Conservation (phyloP, 108 stramenopile genomes). For the Cyclotella kingstonii region DNA sequence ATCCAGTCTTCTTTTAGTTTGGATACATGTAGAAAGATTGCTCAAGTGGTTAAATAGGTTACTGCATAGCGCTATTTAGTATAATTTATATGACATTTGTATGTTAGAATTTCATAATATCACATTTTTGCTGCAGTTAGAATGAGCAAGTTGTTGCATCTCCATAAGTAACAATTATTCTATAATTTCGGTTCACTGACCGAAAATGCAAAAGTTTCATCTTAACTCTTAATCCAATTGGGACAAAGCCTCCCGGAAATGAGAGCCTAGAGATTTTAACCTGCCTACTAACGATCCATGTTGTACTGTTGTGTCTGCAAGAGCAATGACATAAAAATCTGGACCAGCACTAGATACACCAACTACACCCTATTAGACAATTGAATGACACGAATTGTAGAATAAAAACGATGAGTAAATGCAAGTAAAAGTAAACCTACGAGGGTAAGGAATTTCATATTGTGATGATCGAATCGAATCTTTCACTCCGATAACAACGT, state of each 20-base stretch:
- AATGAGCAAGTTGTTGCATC: too few relatives aligned
- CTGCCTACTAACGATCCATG: slow-evolving; percentile 69
- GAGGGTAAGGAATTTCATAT: too few relatives aligned
- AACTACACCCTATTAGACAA: slow-evolving; percentile 43
- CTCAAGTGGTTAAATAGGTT: background rate
- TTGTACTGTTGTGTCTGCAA: slow-evolving; percentile 65
- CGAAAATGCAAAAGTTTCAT: background rate
- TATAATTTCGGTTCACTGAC: too few relatives aligned
- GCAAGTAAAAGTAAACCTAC: too few relatives aligned
- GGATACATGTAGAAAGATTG: background rate
- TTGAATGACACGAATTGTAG: background rate
- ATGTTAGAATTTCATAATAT: too few relatives aligned
- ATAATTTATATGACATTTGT: too few relatives aligned
- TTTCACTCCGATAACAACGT: background rate
- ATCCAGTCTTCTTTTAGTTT: background rate
- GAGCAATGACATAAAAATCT: slow-evolving; percentile 74
- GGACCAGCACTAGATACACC: slow-evolving; percentile 60
- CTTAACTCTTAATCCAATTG: slow-evolving; percentile 36
- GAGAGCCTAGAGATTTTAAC: slow-evolving; percentile 58
- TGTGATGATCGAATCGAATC: too few relatives aligned
- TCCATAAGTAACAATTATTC: too few relatives aligned
- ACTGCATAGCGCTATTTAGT: too few relatives aligned
- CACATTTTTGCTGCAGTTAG: too few relatives aligned
- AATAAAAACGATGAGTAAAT: too few relatives aligned
- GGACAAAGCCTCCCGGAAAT: slow-evolving; percentile 75